Evolutionary conservation across 208 protist species (phyloP), one percentile per base, ranked within the genome.

Genomic region (Phytomonas sp.): DNA sequence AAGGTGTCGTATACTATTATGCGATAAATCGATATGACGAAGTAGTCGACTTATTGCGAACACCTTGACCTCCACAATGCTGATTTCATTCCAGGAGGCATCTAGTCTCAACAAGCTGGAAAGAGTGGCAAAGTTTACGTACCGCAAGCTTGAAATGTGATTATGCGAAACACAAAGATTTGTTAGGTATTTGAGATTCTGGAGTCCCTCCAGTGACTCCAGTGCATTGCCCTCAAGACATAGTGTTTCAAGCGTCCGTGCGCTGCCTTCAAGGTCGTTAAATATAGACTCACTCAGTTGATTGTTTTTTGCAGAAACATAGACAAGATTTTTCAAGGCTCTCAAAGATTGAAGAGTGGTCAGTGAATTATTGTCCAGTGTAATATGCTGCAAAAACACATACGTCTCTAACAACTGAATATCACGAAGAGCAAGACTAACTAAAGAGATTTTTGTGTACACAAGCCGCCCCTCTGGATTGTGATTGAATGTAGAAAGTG

Each of bases 271-370:
- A 0, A 95, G 70, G 64, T 80, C 68, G 4, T 59, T 63, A 72
- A 95, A 87, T 0, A 87, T 80, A n/a, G 62, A 51, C 15, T 91
- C 78, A 9, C 46, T 73, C 1, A 95, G 72, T 46, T 68, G 66
- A 70, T 95, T 95, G 70, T 81, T 66, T 13, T 68, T 34, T 3
- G 85, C 89, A 11, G 88, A 91, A 23, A 92, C 70, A 72, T 88
- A 87, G 11, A 92, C 82, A 0, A 95, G 76, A 31, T 70, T 77
- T 0, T 67, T 62, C 64, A 90, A 73, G 32, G 71, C 62, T 2
- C 62, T 68, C 68, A 95, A 74, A 29, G 87, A 79, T 34, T 78
- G 61, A 13, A 95, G 81, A 43, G 82, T 73, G 5, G 77, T 81
- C 36, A 95, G 72, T 2, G 64, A 62, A 64, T 95, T 95, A 69